Conservation (phyloP, 169 alveolate genomes). For the Plasmodium vivax region DNA sequence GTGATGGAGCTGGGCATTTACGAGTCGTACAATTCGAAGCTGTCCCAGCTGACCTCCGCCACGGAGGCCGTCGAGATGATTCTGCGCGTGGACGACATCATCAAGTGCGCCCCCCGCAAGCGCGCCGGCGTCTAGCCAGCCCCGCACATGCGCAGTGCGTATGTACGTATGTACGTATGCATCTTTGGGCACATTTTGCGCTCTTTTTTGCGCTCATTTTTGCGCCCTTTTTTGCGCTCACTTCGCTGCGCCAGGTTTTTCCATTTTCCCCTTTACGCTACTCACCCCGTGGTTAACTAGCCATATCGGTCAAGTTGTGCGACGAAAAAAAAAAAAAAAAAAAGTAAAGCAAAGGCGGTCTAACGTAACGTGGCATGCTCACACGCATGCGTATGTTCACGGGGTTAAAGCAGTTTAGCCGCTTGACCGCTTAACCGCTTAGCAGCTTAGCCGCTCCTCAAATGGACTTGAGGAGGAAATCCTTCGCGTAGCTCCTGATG, state of each 20-base stretch:
- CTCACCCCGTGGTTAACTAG: background rate
- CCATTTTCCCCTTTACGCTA: background rate
- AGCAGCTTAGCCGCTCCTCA: background rate
- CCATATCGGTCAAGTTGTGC: background rate
- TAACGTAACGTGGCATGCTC: too few species aligned
- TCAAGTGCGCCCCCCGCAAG: constrained; percentile 98
- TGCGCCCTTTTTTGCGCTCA: background rate
- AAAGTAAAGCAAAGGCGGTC: background rate
- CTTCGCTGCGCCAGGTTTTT: background rate
- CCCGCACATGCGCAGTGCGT: background rate
- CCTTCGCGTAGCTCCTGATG: constrained; percentile 21
- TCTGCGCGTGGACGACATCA: constrained; percentile 98
- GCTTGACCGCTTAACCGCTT: too few species aligned
- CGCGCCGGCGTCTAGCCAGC: constrained; percentile 74
- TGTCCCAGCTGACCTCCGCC: constrained; percentile 97
- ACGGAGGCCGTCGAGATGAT: constrained; percentile 99
- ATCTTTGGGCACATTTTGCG: background rate
- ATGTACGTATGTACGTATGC: background rate
- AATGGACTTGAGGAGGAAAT: background rate
- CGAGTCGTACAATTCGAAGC: constrained; percentile 97
- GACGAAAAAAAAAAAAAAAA: background rate
- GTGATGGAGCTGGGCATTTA: constrained; percentile 95
- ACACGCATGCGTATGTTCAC: background rate
- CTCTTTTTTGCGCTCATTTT: background rate
- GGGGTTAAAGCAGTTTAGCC: too few species aligned